These are phyloP conservation scores for Durusdinium trenchii DNA, from an alignment of 73 alveolate genomes.

Conservation along the genomic window DNA sequence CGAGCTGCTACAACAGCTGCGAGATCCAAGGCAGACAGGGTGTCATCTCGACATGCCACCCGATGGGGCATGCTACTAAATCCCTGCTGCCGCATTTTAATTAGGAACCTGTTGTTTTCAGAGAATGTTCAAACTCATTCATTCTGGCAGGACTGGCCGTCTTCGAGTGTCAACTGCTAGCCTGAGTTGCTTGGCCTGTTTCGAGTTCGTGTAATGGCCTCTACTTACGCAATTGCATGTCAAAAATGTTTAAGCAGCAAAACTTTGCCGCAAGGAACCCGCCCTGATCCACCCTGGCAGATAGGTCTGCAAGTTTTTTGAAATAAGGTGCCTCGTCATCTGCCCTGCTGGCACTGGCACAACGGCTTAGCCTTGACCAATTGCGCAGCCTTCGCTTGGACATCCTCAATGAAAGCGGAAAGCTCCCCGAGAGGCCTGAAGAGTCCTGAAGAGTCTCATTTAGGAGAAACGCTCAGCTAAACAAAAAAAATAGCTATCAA, in stretches of 20 bases:
- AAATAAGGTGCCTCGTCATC: neutral
- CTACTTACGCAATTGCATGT: neutral
- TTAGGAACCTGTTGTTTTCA: neutral
- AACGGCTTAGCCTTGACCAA: slow-evolving; percentile 48
- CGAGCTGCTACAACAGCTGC: slow-evolving; percentile 67
- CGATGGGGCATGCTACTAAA: neutral
- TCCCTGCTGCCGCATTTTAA: neutral
- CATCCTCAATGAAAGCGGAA: slow-evolving; percentile 19
- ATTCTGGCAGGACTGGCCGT: slow-evolving; percentile 39
- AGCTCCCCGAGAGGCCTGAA: slow-evolving; percentile 6
- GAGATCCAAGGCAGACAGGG: slow-evolving; percentile 49
- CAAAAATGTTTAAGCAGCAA: neutral
- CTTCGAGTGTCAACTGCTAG: slow-evolving; percentile 83
- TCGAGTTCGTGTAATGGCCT: neutral
- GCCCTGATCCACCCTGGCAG: neutral
- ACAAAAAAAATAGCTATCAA: neutral
- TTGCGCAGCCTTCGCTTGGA: slow-evolving; percentile 51
- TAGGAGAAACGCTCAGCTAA: neutral
- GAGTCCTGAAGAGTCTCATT: neutral
- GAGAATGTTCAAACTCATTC: neutral
- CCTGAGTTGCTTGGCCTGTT: slow-evolving; percentile 22
- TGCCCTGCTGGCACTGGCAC: slow-evolving; percentile 17
- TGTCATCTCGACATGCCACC: neutral
- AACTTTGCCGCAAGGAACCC: neutral
- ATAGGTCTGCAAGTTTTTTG: neutral